Evolutionary conservation across 2,329 filamentous ascomycete species (phyloP).

Genomic region (Tolypocladium cylindrosporum): DNA sequence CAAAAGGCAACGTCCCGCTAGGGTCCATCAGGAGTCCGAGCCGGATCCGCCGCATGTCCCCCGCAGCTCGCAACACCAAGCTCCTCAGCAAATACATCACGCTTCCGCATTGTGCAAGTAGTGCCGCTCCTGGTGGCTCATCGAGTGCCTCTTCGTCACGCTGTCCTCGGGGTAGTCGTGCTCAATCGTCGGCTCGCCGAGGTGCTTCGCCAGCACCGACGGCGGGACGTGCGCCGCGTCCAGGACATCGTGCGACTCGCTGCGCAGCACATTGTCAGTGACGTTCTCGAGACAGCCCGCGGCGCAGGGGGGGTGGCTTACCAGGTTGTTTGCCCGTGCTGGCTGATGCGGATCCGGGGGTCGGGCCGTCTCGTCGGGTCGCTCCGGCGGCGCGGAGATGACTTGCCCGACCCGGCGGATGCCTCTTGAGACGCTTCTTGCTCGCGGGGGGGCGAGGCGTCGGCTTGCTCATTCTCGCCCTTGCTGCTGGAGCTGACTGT

Average conservation of each 20-base stretch:
- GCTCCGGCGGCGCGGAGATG: background rate
- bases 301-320: background rate
- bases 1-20: background rate
- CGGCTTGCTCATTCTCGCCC: background rate
- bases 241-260: background rate
- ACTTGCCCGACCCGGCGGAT: background rate
- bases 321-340: background rate
- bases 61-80: background rate
- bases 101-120: slow-evolving; percentile 5
- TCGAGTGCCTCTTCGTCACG: slow-evolving; percentile 14
- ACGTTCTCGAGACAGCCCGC: background rate
- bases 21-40: background rate
- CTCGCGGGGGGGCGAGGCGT: background rate
- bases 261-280: background rate
- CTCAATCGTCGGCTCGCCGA: slow-evolving; percentile 17
- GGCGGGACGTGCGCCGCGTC: slow-evolving; percentile 17
- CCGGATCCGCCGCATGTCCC: background rate
- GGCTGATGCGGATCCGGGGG: background rate
- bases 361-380: background rate
- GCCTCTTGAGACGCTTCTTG: background rate
- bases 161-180: slow-evolving; percentile 20
- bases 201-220: slow-evolving; percentile 11
- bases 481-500: background rate
- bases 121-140: slow-evolving; percentile 21
- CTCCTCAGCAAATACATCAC: background rate